Base-by-base conservation (phyloP, 1,139 yeast genomes). In the Yamadazyma membranifaciens region DNA sequence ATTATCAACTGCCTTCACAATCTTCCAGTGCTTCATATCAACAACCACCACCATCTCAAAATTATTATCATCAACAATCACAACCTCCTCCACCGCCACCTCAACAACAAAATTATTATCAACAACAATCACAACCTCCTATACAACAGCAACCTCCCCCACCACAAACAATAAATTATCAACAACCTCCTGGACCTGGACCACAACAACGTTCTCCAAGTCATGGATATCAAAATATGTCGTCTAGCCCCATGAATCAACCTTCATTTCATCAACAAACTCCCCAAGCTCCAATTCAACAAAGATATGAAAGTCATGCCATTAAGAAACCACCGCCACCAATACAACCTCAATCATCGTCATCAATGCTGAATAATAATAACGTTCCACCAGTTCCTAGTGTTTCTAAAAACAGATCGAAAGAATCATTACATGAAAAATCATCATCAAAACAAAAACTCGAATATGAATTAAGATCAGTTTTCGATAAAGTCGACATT, bases 401-500 rank as follows among this genome's bases (percentile, higher is more conserved):
- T 9, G 25, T 25, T 10, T 17, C 33, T 36, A 34, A 30, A 26
- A 34, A 24, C 33, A 44, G 46, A 27, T 50, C 57, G 1, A 52
- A 48, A 28, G 57, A 54, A 26, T 47, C 56, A 3, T 45, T 52
- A 20, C 39, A 40, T n/a, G 54, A 47, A 22, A 47, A 46, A 34
- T 40, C 42, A 26, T 40, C 59, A 2, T 46, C 61, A 2, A 58
- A 67, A 49, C 72, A 69, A 38, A 60, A 72, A 33, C 54, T 79
- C 39, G 82, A 77, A 49, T 59, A 62, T 27, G 81, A 79, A 49
- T 64, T 80, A 42, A 62, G 80, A 32, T 65, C 75, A 6, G 71
- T 80, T 10, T 81, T 81, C 50, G 80, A 75, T 42, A 72, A 73
- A 43, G 82, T 78, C 2, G 86, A 81, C 52, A 55, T 66, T 16